Percentiles rank a stretch among this genome's conserved stretches.
Evolutionary conservation across 2,329 filamentous ascomycete genomes (phyloP).

Genomic region (Ophiostoma piceae): DNA sequence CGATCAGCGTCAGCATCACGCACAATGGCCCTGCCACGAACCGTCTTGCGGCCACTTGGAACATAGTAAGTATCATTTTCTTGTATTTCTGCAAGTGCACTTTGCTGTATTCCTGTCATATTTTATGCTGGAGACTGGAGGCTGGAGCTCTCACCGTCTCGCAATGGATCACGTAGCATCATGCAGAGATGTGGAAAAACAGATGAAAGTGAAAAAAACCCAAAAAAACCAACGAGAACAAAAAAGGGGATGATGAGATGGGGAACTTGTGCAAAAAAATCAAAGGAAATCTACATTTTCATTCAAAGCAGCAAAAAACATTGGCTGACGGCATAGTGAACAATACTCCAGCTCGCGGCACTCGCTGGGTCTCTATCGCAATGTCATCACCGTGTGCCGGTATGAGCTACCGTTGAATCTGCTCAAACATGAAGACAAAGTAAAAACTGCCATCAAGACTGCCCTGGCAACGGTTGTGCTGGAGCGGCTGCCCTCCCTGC

Average conservation of each 20-base stretch:
- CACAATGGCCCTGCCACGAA: background rate
- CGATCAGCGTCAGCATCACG: background rate
- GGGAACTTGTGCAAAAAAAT: background rate
- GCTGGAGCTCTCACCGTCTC: background rate
- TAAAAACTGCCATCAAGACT: background rate
- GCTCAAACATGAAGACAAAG: background rate
- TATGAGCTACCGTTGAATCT: slow-evolving; percentile 33
- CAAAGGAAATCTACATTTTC: too few species aligned
- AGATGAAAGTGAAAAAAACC: background rate
- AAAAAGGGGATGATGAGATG: background rate
- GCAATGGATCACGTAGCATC: background rate
- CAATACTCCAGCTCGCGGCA: slow-evolving; percentile 44
- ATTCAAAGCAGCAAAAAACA: slow-evolving; percentile 6
- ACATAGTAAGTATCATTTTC: background rate
- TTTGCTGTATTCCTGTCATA: background rate
- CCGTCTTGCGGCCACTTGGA: background rate
- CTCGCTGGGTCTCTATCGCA: slow-evolving; percentile 43
- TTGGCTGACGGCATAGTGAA: slow-evolving; percentile 35
- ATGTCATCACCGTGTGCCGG: slow-evolving; percentile 43
- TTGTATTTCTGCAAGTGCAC: background rate
- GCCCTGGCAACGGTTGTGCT: slow-evolving; percentile 42
- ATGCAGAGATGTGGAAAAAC: background rate
- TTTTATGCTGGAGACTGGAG: background rate
- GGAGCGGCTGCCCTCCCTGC: slow-evolving; percentile 43
- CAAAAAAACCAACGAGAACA: background rate